Evolutionary conservation across 805 yeast genomes (phyloP).

Genomic region (Nakazawaea holstii): DNA sequence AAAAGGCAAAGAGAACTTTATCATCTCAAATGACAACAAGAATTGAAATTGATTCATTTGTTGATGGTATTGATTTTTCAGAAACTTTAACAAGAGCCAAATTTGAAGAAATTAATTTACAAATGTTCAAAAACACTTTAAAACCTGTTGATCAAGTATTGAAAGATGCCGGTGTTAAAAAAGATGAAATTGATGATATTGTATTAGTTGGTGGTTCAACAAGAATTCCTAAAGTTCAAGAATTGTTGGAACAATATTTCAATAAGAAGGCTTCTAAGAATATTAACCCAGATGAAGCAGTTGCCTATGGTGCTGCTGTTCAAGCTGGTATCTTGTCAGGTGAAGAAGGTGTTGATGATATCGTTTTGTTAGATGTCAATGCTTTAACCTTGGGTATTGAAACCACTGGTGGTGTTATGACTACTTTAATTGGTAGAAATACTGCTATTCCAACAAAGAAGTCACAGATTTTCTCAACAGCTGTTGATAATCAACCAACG

Average conservation of each 20-base stretch:
- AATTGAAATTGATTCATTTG: conserved; percentile 92
- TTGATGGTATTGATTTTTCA: conserved; percentile 91
- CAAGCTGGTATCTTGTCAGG: conserved; percentile 98
- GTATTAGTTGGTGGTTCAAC: conserved; percentile 99
- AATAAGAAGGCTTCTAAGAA: conserved; percentile 95
- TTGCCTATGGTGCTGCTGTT: conserved; percentile 98
- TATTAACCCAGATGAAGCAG: conserved; percentile 99
- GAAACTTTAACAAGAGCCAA: conserved; percentile 96
- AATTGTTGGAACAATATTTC: conserved; percentile 83
- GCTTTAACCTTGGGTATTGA: conserved; percentile 95
- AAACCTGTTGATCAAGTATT: conserved; percentile 95
- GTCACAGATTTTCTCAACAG: conserved; percentile 92
- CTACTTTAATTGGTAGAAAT: conserved; percentile 90
- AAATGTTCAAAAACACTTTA: conserved; percentile 87
- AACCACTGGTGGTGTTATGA: conserved; percentile 97
- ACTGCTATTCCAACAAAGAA: conserved; percentile 94
- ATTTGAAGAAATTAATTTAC: conserved; percentile 93
- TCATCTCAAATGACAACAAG: conserved; percentile 95
- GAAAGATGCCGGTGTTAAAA: conserved; percentile 86
- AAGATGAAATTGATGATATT: conserved; percentile 86
- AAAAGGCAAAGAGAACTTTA: conserved; percentile 95
- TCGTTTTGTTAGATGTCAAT: conserved; percentile 86
- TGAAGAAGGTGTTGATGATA: conserved; percentile 88
- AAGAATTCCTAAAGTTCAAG: conserved; percentile 97
- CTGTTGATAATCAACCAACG: conserved; percentile 94